A percentile compares a stretch with the other conserved stretches of the same genome.
These are phyloP conservation scores for Cavenderia fasciculata DNA, from an alignment of 78 protist genomes.

Conservation along the genomic window DNA sequence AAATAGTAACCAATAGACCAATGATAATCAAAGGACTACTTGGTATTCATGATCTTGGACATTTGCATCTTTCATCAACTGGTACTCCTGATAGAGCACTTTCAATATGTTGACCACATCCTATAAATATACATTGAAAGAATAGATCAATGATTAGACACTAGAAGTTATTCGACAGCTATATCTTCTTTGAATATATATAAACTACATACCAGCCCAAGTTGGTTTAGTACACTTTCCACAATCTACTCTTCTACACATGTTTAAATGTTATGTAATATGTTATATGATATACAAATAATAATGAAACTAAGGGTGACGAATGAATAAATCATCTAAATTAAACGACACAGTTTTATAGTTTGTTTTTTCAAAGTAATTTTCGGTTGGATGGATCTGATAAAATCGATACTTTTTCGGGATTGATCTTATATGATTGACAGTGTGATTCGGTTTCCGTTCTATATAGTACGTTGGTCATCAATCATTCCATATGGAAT, in stretches of 20 bases:
- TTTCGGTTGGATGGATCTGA: no score
- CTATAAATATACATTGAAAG: not conserved
- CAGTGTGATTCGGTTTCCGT: no score
- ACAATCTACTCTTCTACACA: constrained; percentile 39
- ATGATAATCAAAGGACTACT: not conserved
- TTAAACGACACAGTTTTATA: no score
- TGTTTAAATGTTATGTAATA: constrained; percentile 1
- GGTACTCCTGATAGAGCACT: constrained; percentile 6
- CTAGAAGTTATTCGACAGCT: not conserved
- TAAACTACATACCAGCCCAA: constrained; percentile 28
- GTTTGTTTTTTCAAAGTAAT: no score
- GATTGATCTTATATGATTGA: no score
- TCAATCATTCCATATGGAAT: no score
- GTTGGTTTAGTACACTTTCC: constrained; percentile 22
- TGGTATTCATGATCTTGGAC: not conserved
- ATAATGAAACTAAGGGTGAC: no score
- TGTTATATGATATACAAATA: no score
- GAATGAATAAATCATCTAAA: no score
- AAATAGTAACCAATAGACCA: not conserved
- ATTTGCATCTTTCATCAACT: constrained; percentile 31
- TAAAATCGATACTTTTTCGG: no score
- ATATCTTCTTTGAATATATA: not conserved
- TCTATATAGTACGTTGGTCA: no score
- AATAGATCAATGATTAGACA: not conserved
- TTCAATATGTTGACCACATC: constrained; percentile 74